phyloP scores from a whole-genome alignment of 2,329 filamentous ascomycete species.

The Aspergillus cejpii region DNA sequence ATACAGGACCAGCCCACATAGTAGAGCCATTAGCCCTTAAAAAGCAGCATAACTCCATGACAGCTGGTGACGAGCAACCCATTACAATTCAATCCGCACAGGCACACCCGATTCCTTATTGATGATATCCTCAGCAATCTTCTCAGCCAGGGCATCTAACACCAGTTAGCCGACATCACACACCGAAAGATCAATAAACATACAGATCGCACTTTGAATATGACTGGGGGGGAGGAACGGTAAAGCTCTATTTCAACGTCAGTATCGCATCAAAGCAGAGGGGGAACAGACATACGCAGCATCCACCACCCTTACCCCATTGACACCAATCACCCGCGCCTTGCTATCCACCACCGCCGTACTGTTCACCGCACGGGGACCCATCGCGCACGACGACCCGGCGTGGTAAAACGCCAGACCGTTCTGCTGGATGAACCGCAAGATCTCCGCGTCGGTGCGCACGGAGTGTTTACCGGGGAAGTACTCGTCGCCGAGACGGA shows the following conservation, averaged over 20 bases:
- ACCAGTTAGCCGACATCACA: not conserved
- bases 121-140: slow-evolving; percentile 5
- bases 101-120: not conserved
- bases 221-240: not conserved
- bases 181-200: not conserved
- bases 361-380: not conserved
- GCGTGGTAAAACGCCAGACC: not conserved
- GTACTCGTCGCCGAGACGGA: not conserved
- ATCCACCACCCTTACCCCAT: not conserved
- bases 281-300: not conserved
- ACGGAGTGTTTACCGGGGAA: not conserved
- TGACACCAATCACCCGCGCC: not conserved
- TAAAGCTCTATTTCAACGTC: not conserved
- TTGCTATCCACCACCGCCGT: not conserved
- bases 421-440: not conserved
- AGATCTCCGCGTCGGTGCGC: slow-evolving; percentile 2
- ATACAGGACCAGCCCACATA: no score
- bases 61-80: not conserved
- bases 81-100: not conserved
- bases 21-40: no score
- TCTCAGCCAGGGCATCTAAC: slow-evolving; percentile 5
- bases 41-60: no score
- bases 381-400: not conserved
- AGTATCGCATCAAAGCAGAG: not conserved
- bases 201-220: not conserved